Conservation (phyloP, 139 green algal genomes). For the Pycnococcus provasolii region DNA sequence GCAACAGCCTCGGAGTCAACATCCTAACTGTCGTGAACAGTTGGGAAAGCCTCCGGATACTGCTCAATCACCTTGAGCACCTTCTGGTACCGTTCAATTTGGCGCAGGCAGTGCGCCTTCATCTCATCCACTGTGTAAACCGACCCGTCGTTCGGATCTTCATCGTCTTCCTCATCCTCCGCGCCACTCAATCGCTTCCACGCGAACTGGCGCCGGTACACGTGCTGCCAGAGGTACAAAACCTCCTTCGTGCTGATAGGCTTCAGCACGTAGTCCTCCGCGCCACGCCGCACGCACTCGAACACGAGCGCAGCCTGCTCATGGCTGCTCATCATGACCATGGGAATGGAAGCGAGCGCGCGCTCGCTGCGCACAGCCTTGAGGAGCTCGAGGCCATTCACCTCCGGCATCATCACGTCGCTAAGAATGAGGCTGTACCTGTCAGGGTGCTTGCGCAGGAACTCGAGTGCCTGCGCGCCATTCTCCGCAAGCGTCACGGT, state of each 20-base stretch:
- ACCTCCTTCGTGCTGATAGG: slow-evolving; percentile 81
- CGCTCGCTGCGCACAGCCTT: slow-evolving; percentile 52
- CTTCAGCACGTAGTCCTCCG: slow-evolving; percentile 88
- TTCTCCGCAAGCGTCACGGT: slow-evolving; percentile 8
- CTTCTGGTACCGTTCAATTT: too few species aligned
- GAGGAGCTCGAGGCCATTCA: slow-evolving; percentile 70
- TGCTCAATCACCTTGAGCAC: too few species aligned
- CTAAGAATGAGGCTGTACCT: slow-evolving; percentile 75
- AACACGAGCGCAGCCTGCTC: slow-evolving; percentile 67
- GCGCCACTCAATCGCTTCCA: background rate
- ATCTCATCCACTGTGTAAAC: too few species aligned
- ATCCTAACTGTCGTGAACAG: too few species aligned
- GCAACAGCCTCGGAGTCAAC: too few species aligned
- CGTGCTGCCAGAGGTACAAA: slow-evolving; percentile 77
- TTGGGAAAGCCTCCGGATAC: too few species aligned
- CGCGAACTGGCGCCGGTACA: slow-evolving; percentile 48
- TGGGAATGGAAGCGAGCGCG: slow-evolving; percentile 53
- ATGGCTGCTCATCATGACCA: slow-evolving; percentile 85
- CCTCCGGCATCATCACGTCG: slow-evolving; percentile 83
- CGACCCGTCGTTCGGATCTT: background rate
- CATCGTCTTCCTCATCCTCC: slow-evolving; percentile 4
- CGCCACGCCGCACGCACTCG: slow-evolving; percentile 61
- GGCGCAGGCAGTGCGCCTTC: too few species aligned
- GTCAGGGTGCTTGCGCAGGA: slow-evolving; percentile 45
- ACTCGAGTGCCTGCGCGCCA: slow-evolving; percentile 55